Conservation (phyloP, 2,329 filamentous ascomycete genomes). For the Peltaster fructicola region DNA sequence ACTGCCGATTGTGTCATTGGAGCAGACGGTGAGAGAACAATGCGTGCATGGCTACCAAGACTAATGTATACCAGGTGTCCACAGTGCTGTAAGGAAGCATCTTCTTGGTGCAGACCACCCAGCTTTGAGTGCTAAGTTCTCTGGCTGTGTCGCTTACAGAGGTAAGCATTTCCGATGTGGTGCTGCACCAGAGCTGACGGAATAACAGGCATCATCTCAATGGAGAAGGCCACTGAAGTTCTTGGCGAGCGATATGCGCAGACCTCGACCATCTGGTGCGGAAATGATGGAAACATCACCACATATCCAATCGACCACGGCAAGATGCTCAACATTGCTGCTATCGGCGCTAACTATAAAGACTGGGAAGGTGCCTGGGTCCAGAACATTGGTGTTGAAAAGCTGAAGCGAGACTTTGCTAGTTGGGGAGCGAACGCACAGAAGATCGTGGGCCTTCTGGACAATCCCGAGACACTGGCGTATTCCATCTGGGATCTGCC, state of each 20-base stretch:
- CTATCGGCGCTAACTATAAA: slow-evolving; percentile 24
- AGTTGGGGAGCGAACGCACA: slow-evolving; percentile 1
- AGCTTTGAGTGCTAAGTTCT: slow-evolving; percentile 32
- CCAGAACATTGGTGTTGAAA: slow-evolving; percentile 9
- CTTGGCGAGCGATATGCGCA: slow-evolving; percentile 13
- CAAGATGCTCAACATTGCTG: slow-evolving; percentile 39
- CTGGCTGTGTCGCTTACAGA: slow-evolving; percentile 45
- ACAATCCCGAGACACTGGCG: slow-evolving; percentile 3
- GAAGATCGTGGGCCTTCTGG: slow-evolving; percentile 7
- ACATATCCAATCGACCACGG: slow-evolving; percentile 44
- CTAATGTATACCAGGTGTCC: slow-evolving; percentile 10
- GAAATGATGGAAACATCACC: slow-evolving; percentile 38
- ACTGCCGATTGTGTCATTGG: slow-evolving; percentile 14
- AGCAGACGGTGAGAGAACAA: too few species aligned
- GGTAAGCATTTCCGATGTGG: too few species aligned
- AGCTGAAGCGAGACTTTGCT: slow-evolving; percentile 5
- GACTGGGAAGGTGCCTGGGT: slow-evolving; percentile 2
- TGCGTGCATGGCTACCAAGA: too few species aligned
- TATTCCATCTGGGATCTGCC: slow-evolving; percentile 31
- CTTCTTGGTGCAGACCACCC: slow-evolving; percentile 20
- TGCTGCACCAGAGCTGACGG: too few species aligned
- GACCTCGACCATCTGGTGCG: slow-evolving; percentile 20
- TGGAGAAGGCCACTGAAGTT: slow-evolving; percentile 20
- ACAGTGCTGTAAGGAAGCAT: slow-evolving; percentile 3
- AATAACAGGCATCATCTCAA: slow-evolving; percentile 41